phyloP scores from a whole-genome alignment of 306 rosid genomes.

The Prunus armeniaca region DNA sequence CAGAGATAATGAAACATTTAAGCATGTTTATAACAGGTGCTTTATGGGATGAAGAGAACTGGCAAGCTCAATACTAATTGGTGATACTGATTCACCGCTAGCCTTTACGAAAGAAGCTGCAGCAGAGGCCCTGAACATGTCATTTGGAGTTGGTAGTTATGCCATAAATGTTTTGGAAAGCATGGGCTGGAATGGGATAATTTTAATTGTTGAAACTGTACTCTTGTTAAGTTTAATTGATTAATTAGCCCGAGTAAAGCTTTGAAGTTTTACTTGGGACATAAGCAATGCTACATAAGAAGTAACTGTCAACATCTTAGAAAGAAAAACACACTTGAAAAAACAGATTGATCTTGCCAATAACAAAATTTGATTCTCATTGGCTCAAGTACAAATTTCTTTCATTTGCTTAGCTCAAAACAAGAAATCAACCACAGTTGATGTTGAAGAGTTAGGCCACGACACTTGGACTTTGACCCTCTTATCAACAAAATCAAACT shows the following conservation, averaged over 20 bases:
- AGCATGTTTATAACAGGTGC: conserved; percentile 24
- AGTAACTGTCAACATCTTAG: neutral
- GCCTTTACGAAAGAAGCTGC: too few relatives aligned
- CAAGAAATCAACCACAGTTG: conserved; percentile 42
- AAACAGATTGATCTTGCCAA: neutral
- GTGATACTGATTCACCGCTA: too few relatives aligned
- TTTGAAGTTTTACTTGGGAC: neutral
- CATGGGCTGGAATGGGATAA: too few relatives aligned
- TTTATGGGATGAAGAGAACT: conserved; percentile 74
- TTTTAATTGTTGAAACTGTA: neutral
- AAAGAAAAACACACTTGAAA: too few relatives aligned
- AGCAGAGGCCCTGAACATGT: too few relatives aligned
- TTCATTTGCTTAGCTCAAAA: conserved; percentile 30
- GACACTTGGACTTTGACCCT: conserved; percentile 47
- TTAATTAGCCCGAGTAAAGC: too few relatives aligned
- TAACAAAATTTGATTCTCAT: neutral
- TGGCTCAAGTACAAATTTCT: too few relatives aligned
- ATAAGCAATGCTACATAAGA: neutral
- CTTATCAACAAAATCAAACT: conserved; percentile 44
- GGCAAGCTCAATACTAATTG: conserved; percentile 85
- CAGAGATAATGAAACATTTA: neutral
- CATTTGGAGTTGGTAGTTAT: too few relatives aligned
- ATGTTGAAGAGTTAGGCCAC: conserved; percentile 42
- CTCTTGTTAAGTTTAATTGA: neutral
- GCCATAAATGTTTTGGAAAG: too few relatives aligned